phyloP scores from a whole-genome alignment of 2,329 filamentous ascomycete species.

The Cladophialophora yegresii region DNA sequence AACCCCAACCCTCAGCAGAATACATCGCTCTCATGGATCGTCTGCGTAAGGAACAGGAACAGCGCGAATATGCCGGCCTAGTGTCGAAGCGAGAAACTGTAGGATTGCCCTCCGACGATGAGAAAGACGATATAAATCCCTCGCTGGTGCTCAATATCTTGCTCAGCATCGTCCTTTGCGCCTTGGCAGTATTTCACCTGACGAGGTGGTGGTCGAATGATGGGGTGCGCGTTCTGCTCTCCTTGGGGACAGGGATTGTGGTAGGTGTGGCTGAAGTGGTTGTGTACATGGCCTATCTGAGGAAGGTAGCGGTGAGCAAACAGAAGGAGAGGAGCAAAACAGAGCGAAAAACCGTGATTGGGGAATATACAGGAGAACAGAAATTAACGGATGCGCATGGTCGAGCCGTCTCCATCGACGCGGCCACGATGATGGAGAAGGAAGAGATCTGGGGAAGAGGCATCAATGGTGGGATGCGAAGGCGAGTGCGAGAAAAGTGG shows the following conservation, averaged over 20 bases:
- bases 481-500: conserved; percentile 46
- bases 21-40: conserved; percentile 86
- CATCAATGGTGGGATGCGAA: conserved; percentile 45
- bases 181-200: conserved; percentile 50
- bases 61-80: conserved; percentile 77
- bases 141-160: conserved; percentile 84
- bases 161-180: conserved; percentile 75
- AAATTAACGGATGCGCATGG: background rate
- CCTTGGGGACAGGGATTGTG: conserved; percentile 45
- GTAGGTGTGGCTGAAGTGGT: conserved; percentile 52
- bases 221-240: conserved; percentile 43
- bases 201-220: conserved; percentile 36
- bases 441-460: conserved; percentile 49
- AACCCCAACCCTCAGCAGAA: conserved; percentile 74
- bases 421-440: conserved; percentile 27
- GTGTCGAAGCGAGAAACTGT: conserved; percentile 43
- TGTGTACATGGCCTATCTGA: conserved; percentile 51
- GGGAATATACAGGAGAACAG: conserved; percentile 29
- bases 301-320: conserved; percentile 47
- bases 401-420: conserved; percentile 9
- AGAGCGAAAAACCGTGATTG: conserved; percentile 46
- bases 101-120: conserved; percentile 13
- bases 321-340: conserved; percentile 43
- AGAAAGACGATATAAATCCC: conserved; percentile 45
- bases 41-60: conserved; percentile 79